Evolutionary conservation across 2,329 filamentous ascomycete genomes (phyloP), one percentile per base, ranked within the genome.

Genomic region (Neophaeococcomyces mojaviensis): DNA sequence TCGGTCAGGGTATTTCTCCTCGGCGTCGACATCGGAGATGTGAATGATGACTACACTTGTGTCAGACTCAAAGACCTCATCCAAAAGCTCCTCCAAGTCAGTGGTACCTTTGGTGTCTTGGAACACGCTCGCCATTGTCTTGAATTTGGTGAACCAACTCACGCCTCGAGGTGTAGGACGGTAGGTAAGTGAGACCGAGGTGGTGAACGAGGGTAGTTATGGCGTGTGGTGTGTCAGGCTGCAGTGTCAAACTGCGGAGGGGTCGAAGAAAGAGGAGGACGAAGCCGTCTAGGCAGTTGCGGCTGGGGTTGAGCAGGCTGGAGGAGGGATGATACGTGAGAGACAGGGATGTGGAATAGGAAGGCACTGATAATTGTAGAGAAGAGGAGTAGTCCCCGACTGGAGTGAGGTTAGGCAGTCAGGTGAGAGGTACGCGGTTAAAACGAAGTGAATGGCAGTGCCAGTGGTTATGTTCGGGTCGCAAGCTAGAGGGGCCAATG

Each of bases 191-290:
- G 31, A 34, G 19, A 8, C 15, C 22, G 38, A 40, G 38, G 8
- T 24, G n/a, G 15, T n/a, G 18, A 16, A 18, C 12, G 7, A 31
- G 15, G 38, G 15, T 10, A 8, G 38, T 15, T 24, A 8, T 12
- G 12, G 3, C 6, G 19, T 32, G n/a, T 13, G 18, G 26, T 16
- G 8, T 8, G 15, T 26, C 38, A 26, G 38, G 13, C 22, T 40
- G 24, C 22, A 32, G 39, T 32, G 30, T 18, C 24, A 20, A 12
- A 16, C 39, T 31, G 39, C 28, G 47, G 49, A 49, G 49, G 46
- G 47, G 42, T 47, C 40, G 44, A 44, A 38, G 42, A 40, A n/a
- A 35, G 35, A 47, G 24, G 33, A 33, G 28, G 36, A 38, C 18
- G 28, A 35, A 39, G 33, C 15, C 22, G 35, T 38, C 35, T 13